These are phyloP conservation scores for Apiotrichum gracile DNA, from an alignment of 1,284 basidiomycete species.

Conservation along the genomic window DNA sequence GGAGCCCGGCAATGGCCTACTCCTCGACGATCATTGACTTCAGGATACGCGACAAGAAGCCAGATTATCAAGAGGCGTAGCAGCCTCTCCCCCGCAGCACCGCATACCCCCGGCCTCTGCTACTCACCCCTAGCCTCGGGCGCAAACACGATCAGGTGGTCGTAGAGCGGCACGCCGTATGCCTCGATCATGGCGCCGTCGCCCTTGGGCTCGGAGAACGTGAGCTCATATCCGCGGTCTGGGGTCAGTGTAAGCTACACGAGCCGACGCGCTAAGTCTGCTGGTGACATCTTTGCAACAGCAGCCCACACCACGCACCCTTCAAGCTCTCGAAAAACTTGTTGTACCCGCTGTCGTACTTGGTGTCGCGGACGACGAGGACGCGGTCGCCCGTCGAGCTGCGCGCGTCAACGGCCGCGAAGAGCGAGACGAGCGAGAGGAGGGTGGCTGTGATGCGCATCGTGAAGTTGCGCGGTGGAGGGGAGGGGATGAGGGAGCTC, in stretches of 20 bases:
- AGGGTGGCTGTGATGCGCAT: background rate
- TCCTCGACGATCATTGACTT: too few species aligned
- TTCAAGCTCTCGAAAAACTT: slow-evolving; percentile 72
- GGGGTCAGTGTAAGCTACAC: slow-evolving; percentile 2
- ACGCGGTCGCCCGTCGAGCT: slow-evolving; percentile 79
- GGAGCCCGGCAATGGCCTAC: background rate
- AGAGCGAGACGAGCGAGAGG: slow-evolving; percentile 3
- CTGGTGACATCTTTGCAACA: background rate
- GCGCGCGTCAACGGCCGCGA: slow-evolving; percentile 50
- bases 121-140: slow-evolving; percentile 70
- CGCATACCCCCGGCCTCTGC: too few species aligned
- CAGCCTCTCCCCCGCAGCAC: too few species aligned
- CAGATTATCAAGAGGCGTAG: too few species aligned
- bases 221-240: slow-evolving; percentile 74
- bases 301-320: slow-evolving; percentile 52
- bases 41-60: too few species aligned
- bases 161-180: slow-evolving; percentile 67
- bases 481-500: background rate
- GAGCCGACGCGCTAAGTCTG: background rate
- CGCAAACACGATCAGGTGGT: slow-evolving; percentile 76
- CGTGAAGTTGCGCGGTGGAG: background rate
- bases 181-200: slow-evolving; percentile 59
- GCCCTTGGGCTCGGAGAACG: slow-evolving; percentile 70
- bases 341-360: slow-evolving; percentile 58
- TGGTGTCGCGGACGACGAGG: slow-evolving; percentile 72